These are phyloP conservation scores for Talaromyces sp. DNA, from an alignment of 2,329 filamentous ascomycete genomes.

Conservation along the genomic window DNA sequence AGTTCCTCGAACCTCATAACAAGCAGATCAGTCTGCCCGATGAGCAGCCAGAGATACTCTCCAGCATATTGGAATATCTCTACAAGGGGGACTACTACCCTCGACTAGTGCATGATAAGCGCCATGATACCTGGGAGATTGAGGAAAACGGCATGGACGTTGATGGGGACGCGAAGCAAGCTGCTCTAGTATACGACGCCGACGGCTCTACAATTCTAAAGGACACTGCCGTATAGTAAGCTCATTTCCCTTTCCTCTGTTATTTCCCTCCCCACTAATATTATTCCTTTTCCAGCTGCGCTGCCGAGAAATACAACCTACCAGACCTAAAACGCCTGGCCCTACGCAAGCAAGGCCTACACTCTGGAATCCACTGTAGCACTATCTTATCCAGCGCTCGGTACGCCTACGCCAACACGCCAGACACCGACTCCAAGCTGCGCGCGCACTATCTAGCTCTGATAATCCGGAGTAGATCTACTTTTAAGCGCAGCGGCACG, in stretches of 20 bases:
- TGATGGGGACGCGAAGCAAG: constrained; percentile 48
- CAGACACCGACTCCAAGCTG: constrained; percentile 84
- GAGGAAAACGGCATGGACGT: constrained; percentile 51
- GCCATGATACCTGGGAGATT: constrained; percentile 74
- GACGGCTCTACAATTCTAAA: constrained; percentile 68
- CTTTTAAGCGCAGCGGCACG: constrained; percentile 88
- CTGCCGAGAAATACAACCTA: constrained; percentile 76
- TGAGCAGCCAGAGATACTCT: constrained; percentile 87
- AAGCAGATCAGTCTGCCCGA: constrained; percentile 76
- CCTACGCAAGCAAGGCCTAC: constrained; percentile 82
- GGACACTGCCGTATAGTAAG: constrained; percentile 78
- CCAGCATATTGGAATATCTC: constrained; percentile 81
- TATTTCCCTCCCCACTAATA: constrained; percentile 11
- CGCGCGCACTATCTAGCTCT: constrained; percentile 87
- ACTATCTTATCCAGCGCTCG: constrained; percentile 84
- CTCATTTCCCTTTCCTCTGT: constrained; percentile 2
- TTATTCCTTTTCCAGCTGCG: constrained; percentile 46
- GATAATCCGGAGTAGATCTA: constrained; percentile 80
- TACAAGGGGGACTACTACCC: constrained; percentile 95
- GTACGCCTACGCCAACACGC: constrained; percentile 83
- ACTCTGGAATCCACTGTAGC: constrained; percentile 75
- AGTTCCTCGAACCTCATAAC: constrained; percentile 55
- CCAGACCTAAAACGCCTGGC: constrained; percentile 80
- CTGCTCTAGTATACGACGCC: constrained; percentile 64
- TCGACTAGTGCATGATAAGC: constrained; percentile 75